A percentile compares a stretch with the other conserved stretches of the same genome.
phyloP scores from a whole-genome alignment of 1,284 basidiomycete genomes.

The Trametes versicolor region DNA sequence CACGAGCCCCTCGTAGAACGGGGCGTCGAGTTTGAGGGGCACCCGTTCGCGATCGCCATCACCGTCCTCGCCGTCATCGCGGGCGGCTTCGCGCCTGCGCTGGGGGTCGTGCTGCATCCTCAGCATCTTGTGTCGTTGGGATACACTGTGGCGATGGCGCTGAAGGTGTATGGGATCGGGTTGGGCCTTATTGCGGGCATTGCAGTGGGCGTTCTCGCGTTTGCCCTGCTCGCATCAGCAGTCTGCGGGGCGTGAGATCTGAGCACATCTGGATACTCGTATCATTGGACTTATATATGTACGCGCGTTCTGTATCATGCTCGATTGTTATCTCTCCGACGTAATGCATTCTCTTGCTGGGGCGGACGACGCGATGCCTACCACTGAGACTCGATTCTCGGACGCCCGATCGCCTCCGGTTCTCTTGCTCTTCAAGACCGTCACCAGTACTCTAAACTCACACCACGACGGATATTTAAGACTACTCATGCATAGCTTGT shows the following conservation, averaged over 20 bases:
- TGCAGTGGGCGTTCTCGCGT: not conserved
- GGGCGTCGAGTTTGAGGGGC: not conserved
- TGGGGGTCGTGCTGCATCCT: constrained; percentile 9
- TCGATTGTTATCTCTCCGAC: no score
- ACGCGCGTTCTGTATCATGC: no score
- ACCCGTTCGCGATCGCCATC: not conserved
- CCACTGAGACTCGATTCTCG: no score
- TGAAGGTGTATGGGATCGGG: constrained; percentile 7
- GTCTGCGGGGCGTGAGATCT: not conserved
- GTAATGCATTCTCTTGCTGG: no score
- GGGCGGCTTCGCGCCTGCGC: constrained; percentile 9
- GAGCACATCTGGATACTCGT: not conserved
- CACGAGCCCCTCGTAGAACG: not conserved
- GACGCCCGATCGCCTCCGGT: no score
- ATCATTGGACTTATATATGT: not conserved
- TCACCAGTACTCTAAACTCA: no score
- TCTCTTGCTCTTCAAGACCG: no score
- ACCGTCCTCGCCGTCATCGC: constrained; percentile 8
- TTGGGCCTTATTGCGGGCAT: not conserved
- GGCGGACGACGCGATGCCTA: no score
- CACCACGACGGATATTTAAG: no score
- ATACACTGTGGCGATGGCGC: constrained; percentile 1
- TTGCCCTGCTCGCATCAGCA: not conserved
- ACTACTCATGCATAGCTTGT: no score
- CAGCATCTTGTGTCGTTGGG: constrained; percentile 5